Base-by-base conservation (phyloP, 192 early-diverging fungal species). In the Backusella morwellensis region DNA sequence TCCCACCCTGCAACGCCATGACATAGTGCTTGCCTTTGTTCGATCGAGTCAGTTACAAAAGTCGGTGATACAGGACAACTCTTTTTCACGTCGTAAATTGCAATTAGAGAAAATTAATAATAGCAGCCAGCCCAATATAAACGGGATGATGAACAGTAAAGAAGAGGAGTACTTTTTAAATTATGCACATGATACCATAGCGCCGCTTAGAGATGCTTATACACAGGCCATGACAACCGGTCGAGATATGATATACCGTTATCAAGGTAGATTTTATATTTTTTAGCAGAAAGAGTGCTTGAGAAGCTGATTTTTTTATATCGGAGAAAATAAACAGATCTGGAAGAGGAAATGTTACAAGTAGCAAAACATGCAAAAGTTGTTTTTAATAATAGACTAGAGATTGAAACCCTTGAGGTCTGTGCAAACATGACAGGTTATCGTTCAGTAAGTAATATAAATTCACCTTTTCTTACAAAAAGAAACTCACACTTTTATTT, bases 101-200 rank as follows among this genome's bases (percentile, higher is more conserved):
- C 35, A 78, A 5, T 50, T 87, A 32, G 86, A 87, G 35, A 83
- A 80, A 14, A 81, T 87, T 8, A 74, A 75, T 66, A 82, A 81
- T 68, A 75, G 73, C 6, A 77, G 69, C 26, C 67, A 81, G 2
- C 81, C 1, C 42, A 71, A 32, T 50, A 50, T 50, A 50, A 50
- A 50, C 69, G 81, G 35, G 74, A 80, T 9, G 74, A 82, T 35
- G 52, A 83, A 23, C 26, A 72, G 23, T 32, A 73, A 82, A 38
- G 80, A 84, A 26, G 85, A 88, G 34, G 85, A 81, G n/a, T 82
- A 75, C 2, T 88, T 82, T 47, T 83, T 88, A 47, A 71, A 75
- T 11, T 77, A 83, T 72, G 52, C 82, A 19, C 75, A 80, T 73
- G 70, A 78, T 3, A 75, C 82, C 19, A 81, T 88, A 40, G 26